phyloP scores from a whole-genome alignment of 768 basidiomycete species.

The Lanmaoa pseudosensibilis region DNA sequence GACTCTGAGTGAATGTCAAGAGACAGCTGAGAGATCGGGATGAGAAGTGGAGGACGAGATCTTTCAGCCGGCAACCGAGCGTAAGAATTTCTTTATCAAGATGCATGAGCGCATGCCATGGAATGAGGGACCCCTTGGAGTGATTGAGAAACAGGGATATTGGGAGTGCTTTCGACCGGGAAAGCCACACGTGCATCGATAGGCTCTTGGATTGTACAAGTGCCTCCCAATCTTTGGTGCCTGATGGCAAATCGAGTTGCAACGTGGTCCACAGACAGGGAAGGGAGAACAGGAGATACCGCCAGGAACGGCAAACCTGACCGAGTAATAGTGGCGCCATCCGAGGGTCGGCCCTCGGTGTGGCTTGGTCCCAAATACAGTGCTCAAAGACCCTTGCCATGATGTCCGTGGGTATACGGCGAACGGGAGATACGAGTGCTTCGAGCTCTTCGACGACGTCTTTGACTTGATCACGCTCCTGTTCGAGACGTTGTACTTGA shows the following conservation, averaged over 20 bases:
- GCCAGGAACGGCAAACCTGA: conserved; percentile 34
- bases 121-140: conserved; percentile 20
- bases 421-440: conserved; percentile 30
- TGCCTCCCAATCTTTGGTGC: conserved; percentile 23
- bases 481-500: conserved; percentile 21
- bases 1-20: conserved; percentile 28
- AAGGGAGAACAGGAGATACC: conserved; percentile 30
- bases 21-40: conserved; percentile 26
- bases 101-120: conserved; percentile 28
- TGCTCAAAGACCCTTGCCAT: conserved; percentile 29
- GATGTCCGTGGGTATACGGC: conserved; percentile 34
- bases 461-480: conserved; percentile 3
- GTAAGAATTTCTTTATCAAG: conserved; percentile 32
- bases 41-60: conserved; percentile 23
- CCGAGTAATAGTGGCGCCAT: conserved; percentile 26
- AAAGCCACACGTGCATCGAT: conserved; percentile 32
- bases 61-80: conserved; percentile 22
- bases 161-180: conserved; percentile 31
- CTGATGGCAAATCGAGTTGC: conserved; percentile 24
- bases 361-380: conserved; percentile 15
- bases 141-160: conserved; percentile 28
- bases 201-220: conserved; percentile 29
- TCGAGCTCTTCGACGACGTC: conserved; percentile 26
- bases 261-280: conserved; percentile 26
- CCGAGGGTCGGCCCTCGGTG: conserved; percentile 11